Base-by-base conservation (phyloP, 805 yeast genomes). In the Saccharomyces kudriavzevii region DNA sequence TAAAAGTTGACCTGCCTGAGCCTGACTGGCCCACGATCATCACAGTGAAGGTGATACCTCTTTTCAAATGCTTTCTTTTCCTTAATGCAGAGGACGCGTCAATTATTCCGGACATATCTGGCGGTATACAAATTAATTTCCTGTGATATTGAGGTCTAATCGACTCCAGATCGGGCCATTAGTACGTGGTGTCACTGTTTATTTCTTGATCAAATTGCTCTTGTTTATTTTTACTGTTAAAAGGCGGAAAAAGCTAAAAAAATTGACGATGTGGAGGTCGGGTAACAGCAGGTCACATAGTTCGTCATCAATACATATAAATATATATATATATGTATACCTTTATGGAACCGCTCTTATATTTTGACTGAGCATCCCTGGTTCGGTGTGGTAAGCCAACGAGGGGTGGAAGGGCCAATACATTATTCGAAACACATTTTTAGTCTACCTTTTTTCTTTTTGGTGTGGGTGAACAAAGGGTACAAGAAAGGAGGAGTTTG, bases 21-120 rank as follows among this genome's bases (percentile, higher is more conserved):
- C 97, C 97, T 48, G 85, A 81, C 66, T 87, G 86, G 46, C 97
- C 97, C 53, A 89, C 84, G 40, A 88, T 84, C 92, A 90, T 84
- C 55, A 87, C 68, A 24, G 95, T 85, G 75, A 90, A 89, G 65
- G 87, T 88, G 73, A 88, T 82, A 31, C 90, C 87, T 71, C 88
- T 86, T 71, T 88, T 89, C 70, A 87, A 74, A 49, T 84, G 85
- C 74, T 88, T 88, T 68, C 87, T 82, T 73, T 87, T 87, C 68
- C 89, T 79, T 56, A 82, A 60, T 11, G 81, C 81, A 26, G 82
- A 78, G 11, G 82, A 78, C 2, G 81, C 77, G 55, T 74, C 77
- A 52, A 74, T 72, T 52, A 78, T 71, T 14, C 80, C 69, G 30
- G 75, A 75, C 82, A 78, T 77, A 40, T 30, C 29, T 47, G 45